phyloP scores from a whole-genome alignment of 1,139 yeast species.

The Hansenula sp. region DNA sequence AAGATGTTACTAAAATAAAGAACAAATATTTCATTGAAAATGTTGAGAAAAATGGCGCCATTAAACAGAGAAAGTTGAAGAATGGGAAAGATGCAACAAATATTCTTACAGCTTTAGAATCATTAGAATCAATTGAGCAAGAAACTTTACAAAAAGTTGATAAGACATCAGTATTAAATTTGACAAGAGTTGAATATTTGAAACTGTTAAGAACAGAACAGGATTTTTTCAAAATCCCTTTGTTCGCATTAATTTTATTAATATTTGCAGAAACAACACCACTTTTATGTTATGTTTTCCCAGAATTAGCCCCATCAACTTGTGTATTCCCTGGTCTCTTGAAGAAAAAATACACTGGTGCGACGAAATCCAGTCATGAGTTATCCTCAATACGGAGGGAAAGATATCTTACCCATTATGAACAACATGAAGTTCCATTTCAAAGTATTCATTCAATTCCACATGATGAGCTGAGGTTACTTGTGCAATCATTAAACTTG shows the following conservation, averaged over 20 bases:
- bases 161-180: slow-evolving; percentile 22
- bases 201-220: slow-evolving; percentile 51
- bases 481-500: slow-evolving; percentile 36
- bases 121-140: slow-evolving; percentile 19
- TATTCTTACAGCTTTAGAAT: slow-evolving; percentile 20
- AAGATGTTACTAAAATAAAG: slow-evolving; percentile 24
- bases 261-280: slow-evolving; percentile 67
- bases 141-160: slow-evolving; percentile 29
- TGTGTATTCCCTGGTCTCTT: slow-evolving; percentile 55
- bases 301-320: slow-evolving; percentile 65
- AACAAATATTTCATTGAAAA: slow-evolving; percentile 17
- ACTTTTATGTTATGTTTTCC: slow-evolving; percentile 50
- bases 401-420: slow-evolving; percentile 16
- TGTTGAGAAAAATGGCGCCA: slow-evolving; percentile 22
- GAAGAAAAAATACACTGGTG: slow-evolving; percentile 20
- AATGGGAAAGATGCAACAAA: slow-evolving; percentile 18
- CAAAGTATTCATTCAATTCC: slow-evolving; percentile 45
- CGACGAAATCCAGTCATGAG: slow-evolving; percentile 8
- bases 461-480: slow-evolving; percentile 29
- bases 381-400: slow-evolving; percentile 22
- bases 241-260: slow-evolving; percentile 54
- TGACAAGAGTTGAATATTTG: slow-evolving; percentile 55
- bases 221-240: slow-evolving; percentile 59
- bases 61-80: slow-evolving; percentile 21
- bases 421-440: slow-evolving; percentile 8